These are phyloP conservation scores for Aegilops umbellulata DNA, from an alignment of 176 grass and related monocot genomes.

Conservation along the genomic window DNA sequence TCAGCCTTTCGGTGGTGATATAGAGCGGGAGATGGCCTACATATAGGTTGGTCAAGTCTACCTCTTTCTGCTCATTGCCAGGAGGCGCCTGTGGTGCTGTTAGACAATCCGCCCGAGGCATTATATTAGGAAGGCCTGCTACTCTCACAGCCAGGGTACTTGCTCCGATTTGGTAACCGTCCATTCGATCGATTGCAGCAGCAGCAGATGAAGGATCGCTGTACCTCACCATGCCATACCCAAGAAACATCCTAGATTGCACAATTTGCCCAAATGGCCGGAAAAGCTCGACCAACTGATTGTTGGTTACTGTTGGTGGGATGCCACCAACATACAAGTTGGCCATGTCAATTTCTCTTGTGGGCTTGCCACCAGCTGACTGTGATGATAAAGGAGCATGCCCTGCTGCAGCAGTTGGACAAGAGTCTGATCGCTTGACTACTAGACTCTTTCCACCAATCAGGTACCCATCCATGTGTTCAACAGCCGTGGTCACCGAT, in stretches of 20 bases:
- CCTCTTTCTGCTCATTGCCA: slow-evolving; percentile 26
- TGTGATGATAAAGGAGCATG: slow-evolving; percentile 5
- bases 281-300: slow-evolving; percentile 61
- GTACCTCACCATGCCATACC: slow-evolving; percentile 64
- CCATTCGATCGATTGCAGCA: slow-evolving; percentile 42
- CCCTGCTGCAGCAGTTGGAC: slow-evolving; percentile 16
- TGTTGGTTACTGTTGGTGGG: slow-evolving; percentile 38
- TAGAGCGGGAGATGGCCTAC: slow-evolving; percentile 46
- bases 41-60: slow-evolving; percentile 56
- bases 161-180: slow-evolving; percentile 71
- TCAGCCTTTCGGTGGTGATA: slow-evolving; percentile 45
- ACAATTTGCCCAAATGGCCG: slow-evolving; percentile 58
- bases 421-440: slow-evolving; percentile 28
- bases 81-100: background rate
- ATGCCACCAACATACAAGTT: slow-evolving; percentile 54
- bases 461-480: slow-evolving; percentile 52
- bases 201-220: slow-evolving; percentile 38
- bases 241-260: slow-evolving; percentile 41
- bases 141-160: slow-evolving; percentile 52
- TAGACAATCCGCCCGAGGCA: background rate
- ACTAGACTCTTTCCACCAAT: slow-evolving; percentile 51
- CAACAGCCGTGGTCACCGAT: slow-evolving; percentile 30
- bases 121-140: slow-evolving; percentile 17
- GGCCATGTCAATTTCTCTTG: slow-evolving; percentile 53
- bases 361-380: slow-evolving; percentile 16